Percentiles rank a stretch among this genome's conserved stretches.
phyloP scores from a whole-genome alignment of 192 early-diverging fungal species.

The Backusella psychrophila region DNA sequence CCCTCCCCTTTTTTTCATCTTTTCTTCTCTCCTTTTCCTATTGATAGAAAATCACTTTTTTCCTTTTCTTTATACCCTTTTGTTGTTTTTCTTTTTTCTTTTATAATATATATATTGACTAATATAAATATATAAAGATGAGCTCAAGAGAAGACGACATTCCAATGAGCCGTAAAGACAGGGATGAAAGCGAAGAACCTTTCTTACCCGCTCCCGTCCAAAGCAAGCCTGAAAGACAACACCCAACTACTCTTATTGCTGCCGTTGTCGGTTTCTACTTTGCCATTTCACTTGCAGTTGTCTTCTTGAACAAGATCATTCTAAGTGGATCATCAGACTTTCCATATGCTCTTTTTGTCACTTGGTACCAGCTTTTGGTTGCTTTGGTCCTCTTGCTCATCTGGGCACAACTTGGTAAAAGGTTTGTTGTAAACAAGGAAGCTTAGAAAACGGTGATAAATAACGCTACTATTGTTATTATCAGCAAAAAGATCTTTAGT shows the following conservation, averaged over 20 bases:
- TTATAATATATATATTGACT: too few species aligned
- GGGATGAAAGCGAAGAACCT: constrained; percentile 34
- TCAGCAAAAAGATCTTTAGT: constrained; percentile 45
- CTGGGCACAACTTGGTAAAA: constrained; percentile 53
- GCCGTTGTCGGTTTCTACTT: constrained; percentile 62
- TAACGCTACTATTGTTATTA: too few species aligned
- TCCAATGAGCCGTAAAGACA: constrained; percentile 31
- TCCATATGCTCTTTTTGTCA: constrained; percentile 66
- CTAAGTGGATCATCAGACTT: constrained; percentile 56
- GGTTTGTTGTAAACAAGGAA: constrained; percentile 28
- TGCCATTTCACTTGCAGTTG: constrained; percentile 58
- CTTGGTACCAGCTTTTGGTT: constrained; percentile 63
- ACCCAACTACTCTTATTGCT: constrained; percentile 41
- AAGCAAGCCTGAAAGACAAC: constrained; percentile 21
- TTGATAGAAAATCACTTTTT: too few species aligned
- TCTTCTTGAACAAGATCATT: constrained; percentile 69
- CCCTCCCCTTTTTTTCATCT: too few species aligned
- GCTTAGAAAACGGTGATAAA: not conserved
- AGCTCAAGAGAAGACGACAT: constrained; percentile 24
- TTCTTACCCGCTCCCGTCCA: constrained; percentile 43
- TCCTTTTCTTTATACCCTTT: too few species aligned
- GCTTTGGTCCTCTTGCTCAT: constrained; percentile 51
- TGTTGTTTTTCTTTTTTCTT: too few species aligned
- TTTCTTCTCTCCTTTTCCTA: too few species aligned
- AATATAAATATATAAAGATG: not conserved